Conservation (phyloP, 495 filamentous ascomycete genomes). For the Aspergillus kassunensis region DNA sequence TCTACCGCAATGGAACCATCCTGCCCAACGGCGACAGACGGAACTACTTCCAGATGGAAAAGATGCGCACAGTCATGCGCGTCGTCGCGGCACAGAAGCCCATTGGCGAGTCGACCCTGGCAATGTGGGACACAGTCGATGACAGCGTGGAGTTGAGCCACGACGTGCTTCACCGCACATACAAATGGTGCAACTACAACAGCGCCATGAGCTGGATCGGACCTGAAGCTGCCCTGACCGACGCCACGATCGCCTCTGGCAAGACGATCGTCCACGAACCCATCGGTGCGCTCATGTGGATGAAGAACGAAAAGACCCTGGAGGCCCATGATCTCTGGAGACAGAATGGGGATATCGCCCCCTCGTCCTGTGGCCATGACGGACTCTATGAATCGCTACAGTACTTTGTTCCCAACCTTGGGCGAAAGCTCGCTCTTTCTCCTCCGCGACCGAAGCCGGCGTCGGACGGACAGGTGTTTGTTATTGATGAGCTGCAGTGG, state of each 20-base stretch:
- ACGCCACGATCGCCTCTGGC: neutral
- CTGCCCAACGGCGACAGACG: constrained; percentile 13
- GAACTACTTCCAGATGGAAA: constrained; percentile 18
- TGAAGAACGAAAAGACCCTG: constrained; percentile 12
- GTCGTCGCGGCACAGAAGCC: constrained; percentile 18
- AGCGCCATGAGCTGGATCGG: constrained; percentile 17
- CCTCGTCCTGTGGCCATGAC: constrained; percentile 4
- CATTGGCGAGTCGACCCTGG: constrained; percentile 13
- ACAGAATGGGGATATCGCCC: neutral
- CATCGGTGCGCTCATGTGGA: constrained; percentile 16
- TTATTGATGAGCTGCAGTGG: constrained; percentile 13
- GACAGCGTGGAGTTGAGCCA: constrained; percentile 10
- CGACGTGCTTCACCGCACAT: constrained; percentile 13
- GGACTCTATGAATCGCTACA: constrained; percentile 8
- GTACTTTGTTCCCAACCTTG: constrained; percentile 10
- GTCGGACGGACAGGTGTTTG: neutral
- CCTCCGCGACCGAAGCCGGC: neutral
- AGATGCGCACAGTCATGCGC: constrained; percentile 16
- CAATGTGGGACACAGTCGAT: constrained; percentile 16
- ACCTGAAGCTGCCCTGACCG: constrained; percentile 4
- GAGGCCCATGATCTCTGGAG: constrained; percentile 13
- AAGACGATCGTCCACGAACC: constrained; percentile 13
- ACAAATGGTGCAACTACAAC: constrained; percentile 20
- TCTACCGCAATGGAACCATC: constrained; percentile 19
- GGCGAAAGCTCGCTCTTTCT: constrained; percentile 7